phyloP scores from a whole-genome alignment of 202 grass and related monocot genomes.

The Musa balbisiana region DNA sequence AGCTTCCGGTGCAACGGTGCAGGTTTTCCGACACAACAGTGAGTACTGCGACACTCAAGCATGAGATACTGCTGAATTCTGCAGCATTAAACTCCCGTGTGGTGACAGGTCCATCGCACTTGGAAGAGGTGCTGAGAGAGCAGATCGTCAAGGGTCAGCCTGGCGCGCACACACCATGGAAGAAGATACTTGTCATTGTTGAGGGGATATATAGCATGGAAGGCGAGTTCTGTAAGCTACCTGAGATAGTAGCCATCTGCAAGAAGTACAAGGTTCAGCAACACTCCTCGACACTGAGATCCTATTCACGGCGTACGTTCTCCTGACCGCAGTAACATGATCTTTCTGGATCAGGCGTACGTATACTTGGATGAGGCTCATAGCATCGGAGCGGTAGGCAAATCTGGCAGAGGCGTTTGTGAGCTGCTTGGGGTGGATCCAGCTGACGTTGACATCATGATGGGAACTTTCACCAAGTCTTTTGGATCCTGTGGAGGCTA shows the following conservation, averaged over 20 bases:
- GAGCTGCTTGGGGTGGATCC: constrained; percentile 22
- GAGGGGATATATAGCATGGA: constrained; percentile 26
- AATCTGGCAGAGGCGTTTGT: constrained; percentile 13
- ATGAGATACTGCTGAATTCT: not conserved
- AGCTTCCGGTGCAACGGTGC: constrained; percentile 51
- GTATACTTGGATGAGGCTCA: constrained; percentile 21
- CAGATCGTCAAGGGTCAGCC: constrained; percentile 17
- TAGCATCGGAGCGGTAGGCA: constrained; percentile 17
- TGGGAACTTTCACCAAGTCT: constrained; percentile 26
- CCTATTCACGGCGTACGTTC: too few relatives aligned
- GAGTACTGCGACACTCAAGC: constrained; percentile 13
- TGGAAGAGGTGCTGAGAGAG: constrained; percentile 24
- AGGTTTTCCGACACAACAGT: constrained; percentile 79
- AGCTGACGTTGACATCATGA: constrained; percentile 23
- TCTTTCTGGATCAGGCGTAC: constrained; percentile 13
- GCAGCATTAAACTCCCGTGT: too few relatives aligned
- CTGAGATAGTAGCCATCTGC: constrained; percentile 18
- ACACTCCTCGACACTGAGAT: too few relatives aligned
- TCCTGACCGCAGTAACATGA: not conserved
- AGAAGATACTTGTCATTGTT: constrained; percentile 22
- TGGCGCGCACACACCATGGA: constrained; percentile 7
- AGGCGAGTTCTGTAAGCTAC: constrained; percentile 20
- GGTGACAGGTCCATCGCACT: constrained; percentile 10
- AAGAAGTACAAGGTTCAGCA: constrained; percentile 20
- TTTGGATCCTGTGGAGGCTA: constrained; percentile 35